These are phyloP conservation scores for Amniculicola lignicola DNA, from an alignment of 495 filamentous ascomycete species.

Conservation along the genomic window DNA sequence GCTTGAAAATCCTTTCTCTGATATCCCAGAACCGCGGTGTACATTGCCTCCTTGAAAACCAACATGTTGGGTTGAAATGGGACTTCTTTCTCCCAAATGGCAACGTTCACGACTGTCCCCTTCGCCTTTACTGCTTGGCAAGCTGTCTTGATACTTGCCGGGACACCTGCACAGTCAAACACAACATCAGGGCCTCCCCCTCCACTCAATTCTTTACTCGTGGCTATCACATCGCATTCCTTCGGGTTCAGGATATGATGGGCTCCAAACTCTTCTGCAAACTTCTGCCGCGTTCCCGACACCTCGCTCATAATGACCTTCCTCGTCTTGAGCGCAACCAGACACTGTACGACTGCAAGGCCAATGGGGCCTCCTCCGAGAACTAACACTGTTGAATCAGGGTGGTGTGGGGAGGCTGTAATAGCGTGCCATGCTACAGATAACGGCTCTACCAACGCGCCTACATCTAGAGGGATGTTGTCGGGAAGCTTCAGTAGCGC, in stretches of 20 bases:
- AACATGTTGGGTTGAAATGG: conserved; percentile 41
- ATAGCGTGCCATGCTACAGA: conserved; percentile 28
- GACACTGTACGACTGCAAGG: conserved; percentile 19
- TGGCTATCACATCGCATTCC: conserved; percentile 30
- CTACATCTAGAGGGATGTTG: conserved; percentile 20
- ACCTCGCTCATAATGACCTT: conserved; percentile 37
- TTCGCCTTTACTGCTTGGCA: conserved; percentile 32
- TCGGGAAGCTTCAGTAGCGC: conserved; percentile 18
- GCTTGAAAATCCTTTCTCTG: conserved; percentile 40
- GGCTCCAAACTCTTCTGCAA: conserved; percentile 38
- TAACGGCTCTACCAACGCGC: conserved; percentile 31
- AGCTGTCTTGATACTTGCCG: conserved; percentile 17
- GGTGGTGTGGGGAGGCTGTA: neutral
- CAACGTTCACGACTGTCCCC: conserved; percentile 40
- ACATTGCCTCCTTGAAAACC: conserved; percentile 38
- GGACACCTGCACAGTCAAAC: conserved; percentile 42
- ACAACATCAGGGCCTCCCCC: conserved; percentile 37
- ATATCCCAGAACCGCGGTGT: conserved; percentile 38
- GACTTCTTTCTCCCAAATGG: conserved; percentile 41
- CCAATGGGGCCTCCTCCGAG: conserved; percentile 33
- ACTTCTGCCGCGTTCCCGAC: conserved; percentile 34
- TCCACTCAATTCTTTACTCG: conserved; percentile 29
- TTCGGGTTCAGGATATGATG: conserved; percentile 38
- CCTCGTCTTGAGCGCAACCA: conserved; percentile 28
- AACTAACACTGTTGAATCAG: conserved; percentile 18